Evolutionary conservation across 352 stramenopile genomes (phyloP), one percentile per base, ranked within the genome.

Genomic region (Phytopythium oedochilum): DNA sequence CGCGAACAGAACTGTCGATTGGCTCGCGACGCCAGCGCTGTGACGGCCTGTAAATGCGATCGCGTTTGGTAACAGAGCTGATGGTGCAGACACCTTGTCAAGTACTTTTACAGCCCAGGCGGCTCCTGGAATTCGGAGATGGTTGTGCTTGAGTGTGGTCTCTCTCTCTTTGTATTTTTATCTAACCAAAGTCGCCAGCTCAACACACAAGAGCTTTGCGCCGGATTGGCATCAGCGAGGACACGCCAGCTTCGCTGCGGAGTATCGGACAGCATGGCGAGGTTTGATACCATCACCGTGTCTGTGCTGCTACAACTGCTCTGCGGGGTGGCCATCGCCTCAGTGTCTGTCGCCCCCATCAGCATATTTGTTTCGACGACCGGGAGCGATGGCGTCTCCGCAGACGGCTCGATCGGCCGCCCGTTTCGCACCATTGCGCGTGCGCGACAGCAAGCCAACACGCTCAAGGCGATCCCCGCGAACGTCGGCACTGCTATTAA

Each of bases 401-500:
- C 59, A 5, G 63, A 74, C 55, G 82, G 82, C 26, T 85, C 66
- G 45, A 61, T 90, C 25, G 23, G 38, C 0, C 57, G 51, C 22
- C 79, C 82, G 31, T 89, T 89, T 55, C 65, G 69, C 43, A 73
- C 79, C 0, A 58, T 92, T 18, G n/a, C 58, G 12, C 71, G 72
- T 15, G 82, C 61, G 0, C 75, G 88, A 32, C 50, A 57, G 36
- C 66, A 75, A 53, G 70, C 83, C 10, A 65, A 57, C 26, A 40
- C 47, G 12, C 68, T 57, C 5, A 71, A 71, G 44, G 56, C 49
- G n/a, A 10, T 63, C 5, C 51, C 54, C 20, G 44, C 23, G 22
- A 76, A 75, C 50, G 43, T 32, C 44, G 42, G 60, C 29, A 40
- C 20, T 5, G 55, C 77, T 2, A 81, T 92, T 53, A 87, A 77